These are phyloP conservation scores for Hypoxylon sp. DNA, from an alignment of 2,329 filamentous ascomycete genomes.

Conservation along the genomic window DNA sequence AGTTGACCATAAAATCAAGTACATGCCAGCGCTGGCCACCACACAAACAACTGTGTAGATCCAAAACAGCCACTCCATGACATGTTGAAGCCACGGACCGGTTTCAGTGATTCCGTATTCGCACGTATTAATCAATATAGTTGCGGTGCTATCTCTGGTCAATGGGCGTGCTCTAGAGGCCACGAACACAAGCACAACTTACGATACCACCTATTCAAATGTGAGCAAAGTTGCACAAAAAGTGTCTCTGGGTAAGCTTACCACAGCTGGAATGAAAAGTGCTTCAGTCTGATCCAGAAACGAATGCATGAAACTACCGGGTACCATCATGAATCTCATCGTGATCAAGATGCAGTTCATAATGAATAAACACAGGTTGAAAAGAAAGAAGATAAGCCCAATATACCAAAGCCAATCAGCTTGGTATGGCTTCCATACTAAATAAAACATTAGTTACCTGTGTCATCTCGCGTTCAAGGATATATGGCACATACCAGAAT, in stretches of 20 bases:
- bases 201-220: conserved; percentile 38
- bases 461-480: background rate
- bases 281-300: conserved; percentile 81
- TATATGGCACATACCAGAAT: conserved; percentile 61
- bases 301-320: conserved; percentile 74
- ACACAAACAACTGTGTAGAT: conserved; percentile 74
- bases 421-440: conserved; percentile 57
- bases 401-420: conserved; percentile 66
- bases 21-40: conserved; percentile 73
- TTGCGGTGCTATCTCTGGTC: conserved; percentile 65
- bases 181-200: conserved; percentile 46
- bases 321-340: conserved; percentile 73
- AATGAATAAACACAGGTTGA: conserved; percentile 70
- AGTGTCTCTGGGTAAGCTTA: conserved; percentile 46
- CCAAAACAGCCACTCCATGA: conserved; percentile 77
- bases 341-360: conserved; percentile 71
- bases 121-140: conserved; percentile 79
- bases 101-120: conserved; percentile 75
- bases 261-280: conserved; percentile 76
- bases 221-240: conserved; percentile 3
- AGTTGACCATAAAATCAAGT: conserved; percentile 75
- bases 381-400: conserved; percentile 67
- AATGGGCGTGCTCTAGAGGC: conserved; percentile 39
- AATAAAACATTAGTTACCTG: conserved; percentile 13
- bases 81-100: conserved; percentile 67